Evolutionary conservation across 2,329 filamentous ascomycete genomes (phyloP).

Genomic region (Chaetomiaceae sp.): DNA sequence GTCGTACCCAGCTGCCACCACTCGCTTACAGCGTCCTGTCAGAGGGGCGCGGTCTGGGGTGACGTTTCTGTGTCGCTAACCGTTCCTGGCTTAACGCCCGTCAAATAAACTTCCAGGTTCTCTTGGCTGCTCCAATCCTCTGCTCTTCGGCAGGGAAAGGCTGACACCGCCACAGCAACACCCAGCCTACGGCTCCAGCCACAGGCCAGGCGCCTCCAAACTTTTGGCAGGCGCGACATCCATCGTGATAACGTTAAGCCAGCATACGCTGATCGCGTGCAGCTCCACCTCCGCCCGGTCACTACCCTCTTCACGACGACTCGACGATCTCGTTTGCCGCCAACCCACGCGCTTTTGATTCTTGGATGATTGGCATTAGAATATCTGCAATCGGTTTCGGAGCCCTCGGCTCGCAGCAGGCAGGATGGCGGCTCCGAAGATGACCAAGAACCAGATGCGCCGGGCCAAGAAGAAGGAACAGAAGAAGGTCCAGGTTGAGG

Average conservation of each 20-base stretch:
- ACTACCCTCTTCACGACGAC: not conserved
- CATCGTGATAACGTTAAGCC: constrained; percentile 3
- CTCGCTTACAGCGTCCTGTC: not conserved
- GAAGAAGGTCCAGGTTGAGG: constrained; percentile 61
- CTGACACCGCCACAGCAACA: not conserved
- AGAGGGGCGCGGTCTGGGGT: not conserved
- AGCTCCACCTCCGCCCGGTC: constrained; percentile 6
- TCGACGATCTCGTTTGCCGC: not conserved
- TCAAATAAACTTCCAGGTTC: constrained; percentile 19
- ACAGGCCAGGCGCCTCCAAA: constrained; percentile 4
- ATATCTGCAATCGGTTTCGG: not conserved
- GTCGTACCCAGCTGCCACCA: constrained; percentile 5
- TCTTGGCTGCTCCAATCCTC: constrained; percentile 19
- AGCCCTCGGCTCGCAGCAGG: constrained; percentile 14
- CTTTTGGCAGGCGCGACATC: constrained; percentile 10
- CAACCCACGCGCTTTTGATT: not conserved
- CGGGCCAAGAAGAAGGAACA: constrained; percentile 92
- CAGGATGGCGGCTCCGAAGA: constrained; percentile 62
- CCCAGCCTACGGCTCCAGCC: not conserved
- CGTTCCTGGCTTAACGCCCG: not conserved
- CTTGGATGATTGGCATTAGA: not conserved
- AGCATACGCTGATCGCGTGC: constrained; percentile 8
- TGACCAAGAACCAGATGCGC: constrained; percentile 90
- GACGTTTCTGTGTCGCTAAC: not conserved
- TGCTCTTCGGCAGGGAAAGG: not conserved